Evolutionary conservation across 2,329 filamentous ascomycete species (phyloP), one percentile per base, ranked within the genome.

Genomic region (Talaromyces sp.): DNA sequence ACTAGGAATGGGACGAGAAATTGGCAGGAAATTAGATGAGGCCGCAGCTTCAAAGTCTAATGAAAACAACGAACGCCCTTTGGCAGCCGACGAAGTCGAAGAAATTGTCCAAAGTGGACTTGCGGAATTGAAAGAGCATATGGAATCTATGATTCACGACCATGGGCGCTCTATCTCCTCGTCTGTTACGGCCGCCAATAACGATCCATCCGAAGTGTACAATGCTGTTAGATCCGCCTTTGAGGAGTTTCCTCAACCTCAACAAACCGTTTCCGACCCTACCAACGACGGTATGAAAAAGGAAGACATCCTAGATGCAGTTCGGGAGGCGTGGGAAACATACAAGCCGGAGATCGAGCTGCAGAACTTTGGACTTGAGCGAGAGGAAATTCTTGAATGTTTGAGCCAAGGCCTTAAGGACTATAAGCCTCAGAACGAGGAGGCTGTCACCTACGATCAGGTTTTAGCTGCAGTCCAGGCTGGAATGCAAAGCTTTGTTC

Each of bases 321-420:
- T 97, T 14, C 87, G 88, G 66, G 92, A 96, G 66, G 93, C 92
- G 0, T 96, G 92, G 86, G 93, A 97, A 70, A 90, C 87, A 58
- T 96, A 96, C 76, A 96, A 96, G 75, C 93, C 93, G 0, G 91
- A 97, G 67, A 91, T 96, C 56, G 88, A 96, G 67, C 83, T 96
- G 4, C 89, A 96, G 67, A 91, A 96, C 68, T 89, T 95, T 63
- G 93, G 92, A 1, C 80, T 97, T 0, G 93, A 96, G 72, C 85
- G 91, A 5, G 91, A 97, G 12, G 93, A 97, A 70, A 89, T 97
- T 54, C 80, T 97, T 14, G 86, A 89, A 43, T 96, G 92, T 65
- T 81, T 97, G 27, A 87, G 90, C 66, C 89, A 97, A 76, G 93
- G 93, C 0, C 82, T 97, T 0, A 86, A 90, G 65, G 86, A 91